Evolutionary conservation across 768 basidiomycete genomes (phyloP).

Genomic region (Leucocoprinus birnbaumii): DNA sequence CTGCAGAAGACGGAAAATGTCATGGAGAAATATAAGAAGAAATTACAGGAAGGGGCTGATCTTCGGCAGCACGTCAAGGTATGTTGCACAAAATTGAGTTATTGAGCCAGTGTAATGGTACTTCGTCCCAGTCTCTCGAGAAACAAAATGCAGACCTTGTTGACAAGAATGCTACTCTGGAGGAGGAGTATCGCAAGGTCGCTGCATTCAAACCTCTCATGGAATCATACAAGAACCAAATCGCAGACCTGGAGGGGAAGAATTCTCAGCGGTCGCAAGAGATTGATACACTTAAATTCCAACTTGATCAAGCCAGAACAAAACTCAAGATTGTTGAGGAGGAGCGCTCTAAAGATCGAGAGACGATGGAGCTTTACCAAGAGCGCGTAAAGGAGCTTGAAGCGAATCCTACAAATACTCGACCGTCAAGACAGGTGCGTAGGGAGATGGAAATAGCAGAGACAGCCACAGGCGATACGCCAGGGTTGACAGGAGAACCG

Average conservation of each 20-base stretch:
- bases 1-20: constrained; percentile 95
- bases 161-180: constrained; percentile 87
- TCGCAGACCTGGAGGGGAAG: constrained; percentile 77
- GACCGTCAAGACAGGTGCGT: constrained; percentile 25
- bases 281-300: constrained; percentile 66
- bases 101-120: not conserved
- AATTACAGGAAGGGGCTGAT: constrained; percentile 92
- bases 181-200: constrained; percentile 88
- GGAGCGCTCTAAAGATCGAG: constrained; percentile 76
- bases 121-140: constrained; percentile 69
- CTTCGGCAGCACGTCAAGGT: constrained; percentile 85
- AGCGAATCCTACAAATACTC: constrained; percentile 43
- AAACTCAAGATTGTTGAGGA: constrained; percentile 65
- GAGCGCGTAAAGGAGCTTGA: constrained; percentile 90
- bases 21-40: constrained; percentile 98
- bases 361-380: constrained; percentile 86
- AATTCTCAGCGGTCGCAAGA: constrained; percentile 64
- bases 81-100: constrained; percentile 10
- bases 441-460: constrained; percentile 18
- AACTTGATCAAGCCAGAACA: constrained; percentile 72
- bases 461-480: constrained; percentile 25
- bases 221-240: constrained; percentile 90
- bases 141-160: constrained; percentile 91
- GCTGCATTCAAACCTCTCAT: constrained; percentile 84
- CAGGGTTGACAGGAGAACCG: not conserved